Evolutionary conservation across 495 filamentous ascomycete genomes (phyloP).

Genomic region (Penicillium waksmanii): DNA sequence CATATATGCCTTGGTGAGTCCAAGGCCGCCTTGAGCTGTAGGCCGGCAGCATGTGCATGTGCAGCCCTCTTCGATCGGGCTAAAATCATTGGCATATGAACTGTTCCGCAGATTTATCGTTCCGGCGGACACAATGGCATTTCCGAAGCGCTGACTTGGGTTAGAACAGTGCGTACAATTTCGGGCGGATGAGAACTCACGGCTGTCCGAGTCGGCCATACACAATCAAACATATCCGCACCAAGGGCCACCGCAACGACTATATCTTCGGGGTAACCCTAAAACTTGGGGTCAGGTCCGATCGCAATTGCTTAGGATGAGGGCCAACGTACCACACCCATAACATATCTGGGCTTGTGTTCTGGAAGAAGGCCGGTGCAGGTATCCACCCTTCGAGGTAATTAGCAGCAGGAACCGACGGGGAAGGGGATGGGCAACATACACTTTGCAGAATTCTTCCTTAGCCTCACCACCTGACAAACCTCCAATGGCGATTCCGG

Average conservation of each 20-base stretch:
- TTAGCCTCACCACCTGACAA: slow-evolving; percentile 84
- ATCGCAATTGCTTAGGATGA: background rate
- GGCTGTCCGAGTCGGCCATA: slow-evolving; percentile 96
- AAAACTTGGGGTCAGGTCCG: background rate
- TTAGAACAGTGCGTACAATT: background rate
- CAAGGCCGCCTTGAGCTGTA: slow-evolving; percentile 69
- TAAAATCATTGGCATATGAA: slow-evolving; percentile 76
- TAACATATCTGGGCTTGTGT: slow-evolving; percentile 92
- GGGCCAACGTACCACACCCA: slow-evolving; percentile 75
- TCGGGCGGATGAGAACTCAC: slow-evolving; percentile 38
- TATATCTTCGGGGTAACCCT: slow-evolving; percentile 93
- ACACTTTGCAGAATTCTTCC: slow-evolving; percentile 63
- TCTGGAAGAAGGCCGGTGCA: slow-evolving; percentile 87
- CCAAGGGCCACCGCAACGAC: slow-evolving; percentile 89
- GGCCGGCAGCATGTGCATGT: slow-evolving; percentile 77
- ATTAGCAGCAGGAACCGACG: slow-evolving; percentile 11
- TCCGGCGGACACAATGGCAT: slow-evolving; percentile 82
- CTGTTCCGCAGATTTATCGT: slow-evolving; percentile 81
- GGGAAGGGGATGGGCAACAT: slow-evolving; percentile 21
- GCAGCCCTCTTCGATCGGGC: slow-evolving; percentile 81
- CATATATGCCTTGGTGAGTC: slow-evolving; percentile 86
- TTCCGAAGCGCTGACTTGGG: slow-evolving; percentile 70
- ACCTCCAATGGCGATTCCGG: slow-evolving; percentile 95
- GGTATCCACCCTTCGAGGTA: slow-evolving; percentile 65
- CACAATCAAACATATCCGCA: slow-evolving; percentile 99